These are phyloP conservation scores for Penicillium salamii DNA, from an alignment of 495 filamentous ascomycete species.

Conservation along the genomic window DNA sequence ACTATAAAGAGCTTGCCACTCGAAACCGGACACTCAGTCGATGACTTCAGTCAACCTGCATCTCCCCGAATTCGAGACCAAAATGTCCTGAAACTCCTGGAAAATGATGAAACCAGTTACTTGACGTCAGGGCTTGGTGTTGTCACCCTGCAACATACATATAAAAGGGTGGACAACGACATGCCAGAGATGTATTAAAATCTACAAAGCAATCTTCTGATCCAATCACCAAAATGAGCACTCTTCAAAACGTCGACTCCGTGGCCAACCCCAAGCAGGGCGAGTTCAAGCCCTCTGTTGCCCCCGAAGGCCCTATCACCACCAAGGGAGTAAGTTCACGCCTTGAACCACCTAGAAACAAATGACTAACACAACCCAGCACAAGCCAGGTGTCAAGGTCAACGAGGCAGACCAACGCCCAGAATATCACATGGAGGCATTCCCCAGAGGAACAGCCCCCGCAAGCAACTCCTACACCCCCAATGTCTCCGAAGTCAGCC, in stretches of 20 bases:
- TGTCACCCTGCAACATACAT: too few relatives aligned
- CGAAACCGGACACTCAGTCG: too few relatives aligned
- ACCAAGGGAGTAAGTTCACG: constrained; percentile 51
- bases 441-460: constrained; percentile 65
- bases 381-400: constrained; percentile 61
- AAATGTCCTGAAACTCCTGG: too few relatives aligned
- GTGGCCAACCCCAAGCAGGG: constrained; percentile 40
- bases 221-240: constrained; percentile 45
- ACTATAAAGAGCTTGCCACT: too few relatives aligned
- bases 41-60: too few relatives aligned
- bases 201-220: too few relatives aligned
- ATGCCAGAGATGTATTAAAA: too few relatives aligned
- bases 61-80: too few relatives aligned
- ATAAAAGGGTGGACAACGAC: too few relatives aligned
- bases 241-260: constrained; percentile 50
- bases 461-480: constrained; percentile 57
- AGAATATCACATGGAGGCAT: constrained; percentile 61
- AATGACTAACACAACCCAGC: constrained; percentile 47
- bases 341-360: too few relatives aligned
- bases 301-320: constrained; percentile 49
- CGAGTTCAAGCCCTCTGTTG: constrained; percentile 16
- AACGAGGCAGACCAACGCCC: constrained; percentile 56
- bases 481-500: constrained; percentile 23
- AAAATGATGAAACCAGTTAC: too few relatives aligned
- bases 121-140: too few relatives aligned